Evolutionary conservation across 2,329 filamentous ascomycete genomes (phyloP), one percentile per base, ranked within the genome.

Genomic region (Chlorencoelia australis): DNA sequence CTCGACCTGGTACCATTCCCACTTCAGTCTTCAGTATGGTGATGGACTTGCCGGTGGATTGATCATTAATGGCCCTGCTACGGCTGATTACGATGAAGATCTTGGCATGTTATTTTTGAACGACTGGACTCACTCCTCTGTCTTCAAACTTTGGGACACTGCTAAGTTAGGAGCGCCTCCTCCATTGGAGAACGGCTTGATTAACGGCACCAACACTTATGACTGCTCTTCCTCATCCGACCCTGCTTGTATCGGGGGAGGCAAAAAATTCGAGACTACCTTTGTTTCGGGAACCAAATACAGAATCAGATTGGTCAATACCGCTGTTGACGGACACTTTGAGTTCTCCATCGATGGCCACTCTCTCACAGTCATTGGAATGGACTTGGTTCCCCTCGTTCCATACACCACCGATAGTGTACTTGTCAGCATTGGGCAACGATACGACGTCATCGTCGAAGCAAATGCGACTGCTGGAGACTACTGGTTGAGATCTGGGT

Each of bases 41-140:
- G 53, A 51, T 36, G 77, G 77, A 1, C 25, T 79, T 0, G 62
- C 70, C 24, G 78, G 78, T 0, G 66, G 65, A 2, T 68, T 82
- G 15, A 57, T 79, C 20, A 74, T 80, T 48, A 65, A 77, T 34
- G 75, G 75, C 0, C 76, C 75, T 1, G 45, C 50, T 61, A 73
- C 4, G 64, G 68, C 7, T 56, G 64, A 76, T 52, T 80, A 79
- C 46, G 76, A 83, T 40, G 46, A 49, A 13, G 56, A 59, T 37
- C 37, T 54, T 13, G 55, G 56, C 19, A 24, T 37, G 21, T 15
- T 58, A 2, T 43, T 54, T 28, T 36, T 58, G 8, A 37, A 36
- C 4, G 55, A 58, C 35, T 58, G 55, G 56, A 37, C 31, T 28
- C 53, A 59, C 22, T 33, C 31, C 11, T 40, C 49, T 19, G 48